Percentiles rank a stretch among this genome's conserved stretches.
Evolutionary conservation across 805 yeast species (phyloP).

Genomic region (Pichia phayaonensis): DNA sequence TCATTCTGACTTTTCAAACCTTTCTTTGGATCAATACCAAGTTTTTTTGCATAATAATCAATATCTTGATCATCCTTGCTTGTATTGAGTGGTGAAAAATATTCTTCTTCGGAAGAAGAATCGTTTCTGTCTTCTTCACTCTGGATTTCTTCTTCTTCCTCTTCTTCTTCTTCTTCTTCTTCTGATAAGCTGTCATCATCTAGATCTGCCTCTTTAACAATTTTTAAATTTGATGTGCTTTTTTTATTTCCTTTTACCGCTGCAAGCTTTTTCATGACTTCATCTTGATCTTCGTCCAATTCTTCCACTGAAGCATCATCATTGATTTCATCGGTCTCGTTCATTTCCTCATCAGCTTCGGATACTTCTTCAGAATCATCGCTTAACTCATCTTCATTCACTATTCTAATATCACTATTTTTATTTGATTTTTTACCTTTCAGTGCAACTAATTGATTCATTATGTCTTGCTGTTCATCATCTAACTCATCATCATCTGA

Average conservation of each 20-base stretch:
- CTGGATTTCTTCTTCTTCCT: background rate
- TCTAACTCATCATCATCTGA: constrained; percentile 20
- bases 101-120: constrained; percentile 13
- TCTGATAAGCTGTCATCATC: constrained; percentile 12
- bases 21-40: constrained; percentile 57
- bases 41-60: constrained; percentile 72
- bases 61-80: constrained; percentile 63
- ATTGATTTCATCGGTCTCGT: constrained; percentile 20
- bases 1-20: constrained; percentile 46
- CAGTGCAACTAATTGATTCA: constrained; percentile 35
- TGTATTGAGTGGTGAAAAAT: constrained; percentile 9
- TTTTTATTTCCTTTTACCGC: constrained; percentile 8
- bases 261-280: constrained; percentile 11
- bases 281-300: constrained; percentile 6
- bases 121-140: background rate
- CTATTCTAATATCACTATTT: constrained; percentile 21
- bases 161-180: constrained; percentile 1
- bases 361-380: constrained; percentile 8
- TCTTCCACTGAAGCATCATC: constrained; percentile 15
- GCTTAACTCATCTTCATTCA: constrained; percentile 22
- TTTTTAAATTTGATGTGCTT: constrained; percentile 14
- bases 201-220: constrained; percentile 18
- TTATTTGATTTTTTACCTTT: constrained; percentile 23
- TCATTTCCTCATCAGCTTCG: constrained; percentile 3
- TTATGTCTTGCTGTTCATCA: constrained; percentile 21